Evolutionary conservation across 1,284 basidiomycete species (phyloP).

Genomic region (Ustilago esculenta): DNA sequence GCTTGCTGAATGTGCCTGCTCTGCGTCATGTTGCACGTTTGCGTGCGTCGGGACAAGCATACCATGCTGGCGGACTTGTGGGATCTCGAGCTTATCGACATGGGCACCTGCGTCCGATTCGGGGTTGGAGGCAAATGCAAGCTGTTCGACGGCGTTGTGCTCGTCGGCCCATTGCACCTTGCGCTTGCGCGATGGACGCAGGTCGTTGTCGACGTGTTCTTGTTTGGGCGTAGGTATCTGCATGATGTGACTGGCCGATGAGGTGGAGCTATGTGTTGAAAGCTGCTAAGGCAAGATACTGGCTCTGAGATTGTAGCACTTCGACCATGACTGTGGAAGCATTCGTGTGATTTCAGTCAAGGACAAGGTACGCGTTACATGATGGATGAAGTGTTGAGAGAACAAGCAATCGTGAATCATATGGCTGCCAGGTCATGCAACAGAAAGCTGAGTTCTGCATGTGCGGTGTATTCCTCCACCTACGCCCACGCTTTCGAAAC

Average conservation of each 20-base stretch:
- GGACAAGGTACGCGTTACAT: too few species aligned
- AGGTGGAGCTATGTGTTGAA: slow-evolving; percentile 4
- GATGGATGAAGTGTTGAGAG: too few species aligned
- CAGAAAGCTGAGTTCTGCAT: too few species aligned
- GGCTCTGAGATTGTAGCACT: not conserved
- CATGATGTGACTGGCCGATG: slow-evolving; percentile 2
- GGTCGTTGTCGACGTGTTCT: not conserved
- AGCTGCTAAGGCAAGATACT: not conserved
- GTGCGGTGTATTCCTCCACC: too few species aligned
- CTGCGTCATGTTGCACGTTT: not conserved
- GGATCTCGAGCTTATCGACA: not conserved
- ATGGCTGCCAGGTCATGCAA: too few species aligned
- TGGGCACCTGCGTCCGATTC: not conserved
- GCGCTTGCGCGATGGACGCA: slow-evolving; percentile 22
- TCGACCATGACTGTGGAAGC: slow-evolving; percentile 2
- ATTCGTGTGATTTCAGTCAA: too few species aligned
- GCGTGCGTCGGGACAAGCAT: slow-evolving; percentile 11
- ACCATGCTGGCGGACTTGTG: slow-evolving; percentile 25
- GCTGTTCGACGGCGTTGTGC: slow-evolving; percentile 8
- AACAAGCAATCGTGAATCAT: too few species aligned
- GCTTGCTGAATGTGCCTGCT: not conserved
- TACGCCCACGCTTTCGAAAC: too few species aligned
- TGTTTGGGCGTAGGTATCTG: slow-evolving; percentile 13
- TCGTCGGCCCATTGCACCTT: slow-evolving; percentile 50
- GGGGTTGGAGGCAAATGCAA: not conserved